phyloP scores from a whole-genome alignment of 371 early-diverging fungal species.

The Parasitella parasitica region DNA sequence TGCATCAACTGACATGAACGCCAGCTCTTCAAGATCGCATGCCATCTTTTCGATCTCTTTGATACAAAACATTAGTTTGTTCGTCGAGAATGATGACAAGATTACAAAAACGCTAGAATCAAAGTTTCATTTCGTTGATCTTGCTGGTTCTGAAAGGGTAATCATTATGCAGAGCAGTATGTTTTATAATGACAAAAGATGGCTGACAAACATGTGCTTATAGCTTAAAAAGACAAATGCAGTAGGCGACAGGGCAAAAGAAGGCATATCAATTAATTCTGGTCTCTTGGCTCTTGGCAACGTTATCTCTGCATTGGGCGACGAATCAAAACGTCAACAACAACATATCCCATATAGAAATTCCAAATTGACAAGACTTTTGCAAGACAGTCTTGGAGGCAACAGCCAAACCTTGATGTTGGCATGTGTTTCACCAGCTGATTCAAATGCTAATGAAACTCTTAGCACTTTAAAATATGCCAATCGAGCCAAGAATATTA shows the following conservation, averaged over 20 bases:
- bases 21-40: slow-evolving; percentile 91
- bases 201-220: neutral
- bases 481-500: slow-evolving; percentile 78
- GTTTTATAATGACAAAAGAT: neutral
- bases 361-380: slow-evolving; percentile 72
- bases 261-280: slow-evolving; percentile 97
- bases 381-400: slow-evolving; percentile 64
- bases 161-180: neutral
- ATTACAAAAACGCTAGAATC: slow-evolving; percentile 36
- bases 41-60: slow-evolving; percentile 90
- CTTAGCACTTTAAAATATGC: slow-evolving; percentile 87
- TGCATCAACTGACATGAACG: slow-evolving; percentile 96
- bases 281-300: slow-evolving; percentile 98
- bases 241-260: slow-evolving; percentile 93
- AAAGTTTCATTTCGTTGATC: slow-evolving; percentile 95
- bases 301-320: slow-evolving; percentile 96
- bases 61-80: neutral
- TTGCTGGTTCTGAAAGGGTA: slow-evolving; percentile 91
- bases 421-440: slow-evolving; percentile 81
- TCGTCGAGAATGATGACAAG: neutral
- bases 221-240: slow-evolving; percentile 92
- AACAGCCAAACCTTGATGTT: slow-evolving; percentile 88
- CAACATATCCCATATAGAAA: slow-evolving; percentile 97
- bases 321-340: slow-evolving; percentile 57
- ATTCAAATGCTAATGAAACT: slow-evolving; percentile 80